Evolutionary conservation across 768 basidiomycete genomes (phyloP), one percentile per base, ranked within the genome.

Genomic region (Infundibulicybe gibba): DNA sequence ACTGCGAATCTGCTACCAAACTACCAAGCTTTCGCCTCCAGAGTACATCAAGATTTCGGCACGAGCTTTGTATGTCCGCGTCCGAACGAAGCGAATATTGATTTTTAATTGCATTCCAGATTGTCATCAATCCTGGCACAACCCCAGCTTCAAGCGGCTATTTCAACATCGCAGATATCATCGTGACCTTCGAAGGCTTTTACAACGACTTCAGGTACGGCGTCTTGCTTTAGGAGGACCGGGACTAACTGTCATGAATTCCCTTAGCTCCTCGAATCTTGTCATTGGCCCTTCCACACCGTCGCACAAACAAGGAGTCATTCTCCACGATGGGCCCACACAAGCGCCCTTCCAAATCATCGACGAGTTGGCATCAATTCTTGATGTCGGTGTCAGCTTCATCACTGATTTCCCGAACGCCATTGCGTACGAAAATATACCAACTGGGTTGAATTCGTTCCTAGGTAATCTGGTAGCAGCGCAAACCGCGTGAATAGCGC

Each of bases 321-420:
- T 68, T 16, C 49, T 70, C 14, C 63, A 65, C 30, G 60, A 60
- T 17, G 63, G 55, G 14, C 68, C 67, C 5, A 53, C 55, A 14
- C 56, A 49, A 12, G 49, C 58, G 4, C 60, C 61, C 0, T 45
- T 55, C 2, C 48, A 34, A 14, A 52, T 64, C 12, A 57, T 67
- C 25, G 41, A 54, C 20, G 45, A 51, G 17, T 48, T 68, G 2
- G 44, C 58, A 1, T 43, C 43, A 16, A 47, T 54, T 13, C 51
- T 60, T 16, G 53, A 52, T 2, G 48, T 68, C 12, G 57, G 49
- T 14, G 61, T 61, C 14, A 54, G 61, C 39, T 69, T 63, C 50
- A 58, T 67, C 38, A 69, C 64, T 2, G 51, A 66, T 31, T 61
- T 59, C 19, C 37, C 42, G 10, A 41, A 47, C 13, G 47, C 48